These are phyloP conservation scores for Pistacia integerrima DNA, from an alignment of 345 rosid genomes.

Conservation along the genomic window DNA sequence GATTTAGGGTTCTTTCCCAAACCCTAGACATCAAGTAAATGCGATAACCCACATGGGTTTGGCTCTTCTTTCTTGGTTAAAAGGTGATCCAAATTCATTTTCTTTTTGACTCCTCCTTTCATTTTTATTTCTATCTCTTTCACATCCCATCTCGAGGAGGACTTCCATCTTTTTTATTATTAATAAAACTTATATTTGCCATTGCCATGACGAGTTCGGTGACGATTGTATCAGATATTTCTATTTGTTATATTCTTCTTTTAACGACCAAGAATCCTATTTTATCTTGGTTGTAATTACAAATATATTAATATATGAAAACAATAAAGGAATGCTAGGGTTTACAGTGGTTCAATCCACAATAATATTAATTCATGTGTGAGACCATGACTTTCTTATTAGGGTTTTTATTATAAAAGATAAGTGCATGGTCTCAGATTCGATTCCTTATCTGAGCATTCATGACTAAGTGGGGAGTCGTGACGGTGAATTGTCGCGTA, in stretches of 20 bases:
- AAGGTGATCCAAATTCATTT: conserved; percentile 15
- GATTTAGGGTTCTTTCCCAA: conserved; percentile 31
- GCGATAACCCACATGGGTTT: conserved; percentile 61
- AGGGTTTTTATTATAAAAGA: too few relatives aligned
- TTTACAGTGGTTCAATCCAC: too few relatives aligned
- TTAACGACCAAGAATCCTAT: background rate
- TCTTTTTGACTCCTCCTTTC: conserved; percentile 8
- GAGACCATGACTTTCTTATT: too few relatives aligned
- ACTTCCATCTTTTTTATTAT: conserved; percentile 2
- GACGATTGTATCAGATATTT: conserved; percentile 20
- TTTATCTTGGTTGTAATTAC: background rate
- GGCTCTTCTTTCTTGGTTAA: conserved; percentile 39
- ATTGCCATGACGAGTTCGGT: conserved; percentile 26
- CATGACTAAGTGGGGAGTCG: too few relatives aligned
- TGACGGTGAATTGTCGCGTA: too few relatives aligned
- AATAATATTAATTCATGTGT: too few relatives aligned
- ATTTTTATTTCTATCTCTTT: background rate
- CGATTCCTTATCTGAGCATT: too few relatives aligned
- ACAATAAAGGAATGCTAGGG: too few relatives aligned
- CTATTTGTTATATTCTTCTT: background rate
- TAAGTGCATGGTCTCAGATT: too few relatives aligned
- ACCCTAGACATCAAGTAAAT: conserved; percentile 55
- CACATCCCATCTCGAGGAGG: conserved; percentile 51
- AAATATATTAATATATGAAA: too few relatives aligned
- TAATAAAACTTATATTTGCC: background rate